Base-by-base conservation (phyloP, 2,329 filamentous ascomycete genomes). In the Achaetomium macrosporum region DNA sequence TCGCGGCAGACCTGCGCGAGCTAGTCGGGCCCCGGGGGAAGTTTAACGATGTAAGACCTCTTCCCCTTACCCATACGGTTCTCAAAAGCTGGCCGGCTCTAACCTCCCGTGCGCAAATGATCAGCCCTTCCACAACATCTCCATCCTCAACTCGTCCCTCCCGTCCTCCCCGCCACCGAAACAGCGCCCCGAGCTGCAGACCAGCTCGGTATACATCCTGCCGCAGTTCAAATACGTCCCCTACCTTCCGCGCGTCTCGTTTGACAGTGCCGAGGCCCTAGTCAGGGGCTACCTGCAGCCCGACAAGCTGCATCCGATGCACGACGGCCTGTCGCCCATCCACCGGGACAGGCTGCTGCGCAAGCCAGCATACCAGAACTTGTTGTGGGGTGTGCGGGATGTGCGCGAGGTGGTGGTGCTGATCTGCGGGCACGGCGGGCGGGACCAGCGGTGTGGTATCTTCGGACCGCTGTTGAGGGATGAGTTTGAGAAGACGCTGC, bases 201-300 rank as follows among this genome's bases (percentile, higher is more conserved):
- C 68, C 17, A 78, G 79, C 0, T 90, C 86, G 1, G 87, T 79
- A 1, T 87, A 92, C 64, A 76, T 96, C 17, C 81, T 96, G 31
- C 91, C 91, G 2, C 84, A 82, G 66, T 96, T 96, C 75, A 85
- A 84, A 69, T 90, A 90, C 68, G 74, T 95, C 15, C 83, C 85
- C 0, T 81, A 79, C 51, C 79, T 95, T 40, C 83, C 87, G 2
- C 77, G 83, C 15, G 74, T 82, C 0, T 77, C 76, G 0, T 76
- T 78, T 55, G 73, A 83, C 55, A 75, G 75, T 51, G 75, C 78
- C 16, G 68, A 79, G 59, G 76, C 77, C 4, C 70, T 85, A 2
- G 79, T 85, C 17, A 81, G 82, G 64, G 85, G 81, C 1, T 88
- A 82, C 60, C 68, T 90, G 9, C 76, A 87, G 2, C 84, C 87